Conservation (phyloP, 1,139 yeast genomes). For the Kurtzmaniella natalensis region DNA sequence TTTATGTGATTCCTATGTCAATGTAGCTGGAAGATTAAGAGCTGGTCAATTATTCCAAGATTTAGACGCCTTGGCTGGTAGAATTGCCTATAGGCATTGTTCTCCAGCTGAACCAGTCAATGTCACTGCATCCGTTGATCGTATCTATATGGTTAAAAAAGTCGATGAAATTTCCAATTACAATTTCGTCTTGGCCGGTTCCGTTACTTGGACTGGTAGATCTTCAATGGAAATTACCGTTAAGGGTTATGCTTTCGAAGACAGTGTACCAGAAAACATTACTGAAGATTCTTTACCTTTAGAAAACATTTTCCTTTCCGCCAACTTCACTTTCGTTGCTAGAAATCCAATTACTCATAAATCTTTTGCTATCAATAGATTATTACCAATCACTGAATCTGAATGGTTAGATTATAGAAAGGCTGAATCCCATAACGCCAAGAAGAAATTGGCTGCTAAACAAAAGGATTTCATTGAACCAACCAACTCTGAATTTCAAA, state of each 20-base stretch:
- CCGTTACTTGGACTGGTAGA: slow-evolving; percentile 90
- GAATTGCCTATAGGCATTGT: slow-evolving; percentile 82
- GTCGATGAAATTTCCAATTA: slow-evolving; percentile 73
- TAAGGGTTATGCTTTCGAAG: slow-evolving; percentile 74
- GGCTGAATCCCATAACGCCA: slow-evolving; percentile 85
- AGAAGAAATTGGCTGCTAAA: slow-evolving; percentile 74
- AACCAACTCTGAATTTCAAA: slow-evolving; percentile 60
- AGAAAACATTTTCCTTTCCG: slow-evolving; percentile 62
- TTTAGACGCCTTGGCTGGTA: slow-evolving; percentile 83
- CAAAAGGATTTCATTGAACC: slow-evolving; percentile 64
- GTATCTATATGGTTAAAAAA: slow-evolving; percentile 83
- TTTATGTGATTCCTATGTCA: slow-evolving; percentile 82
- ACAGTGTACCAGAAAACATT: slow-evolving; percentile 36
- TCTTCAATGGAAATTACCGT: slow-evolving; percentile 95
- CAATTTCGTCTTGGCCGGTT: slow-evolving; percentile 80
- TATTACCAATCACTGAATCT: slow-evolving; percentile 65
- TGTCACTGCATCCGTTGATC: slow-evolving; percentile 91
- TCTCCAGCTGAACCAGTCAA: slow-evolving; percentile 89
- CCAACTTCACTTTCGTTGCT: slow-evolving; percentile 93
- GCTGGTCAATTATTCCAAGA: slow-evolving; percentile 93
- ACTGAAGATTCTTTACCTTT: slow-evolving; percentile 46
- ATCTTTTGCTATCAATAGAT: slow-evolving; percentile 78
- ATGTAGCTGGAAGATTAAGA: slow-evolving; percentile 82
- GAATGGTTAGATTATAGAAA: slow-evolving; percentile 83
- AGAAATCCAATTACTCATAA: slow-evolving; percentile 86